These are phyloP conservation scores for Peronospora tabacina DNA, from an alignment of 352 stramenopile genomes.

Conservation along the genomic window DNA sequence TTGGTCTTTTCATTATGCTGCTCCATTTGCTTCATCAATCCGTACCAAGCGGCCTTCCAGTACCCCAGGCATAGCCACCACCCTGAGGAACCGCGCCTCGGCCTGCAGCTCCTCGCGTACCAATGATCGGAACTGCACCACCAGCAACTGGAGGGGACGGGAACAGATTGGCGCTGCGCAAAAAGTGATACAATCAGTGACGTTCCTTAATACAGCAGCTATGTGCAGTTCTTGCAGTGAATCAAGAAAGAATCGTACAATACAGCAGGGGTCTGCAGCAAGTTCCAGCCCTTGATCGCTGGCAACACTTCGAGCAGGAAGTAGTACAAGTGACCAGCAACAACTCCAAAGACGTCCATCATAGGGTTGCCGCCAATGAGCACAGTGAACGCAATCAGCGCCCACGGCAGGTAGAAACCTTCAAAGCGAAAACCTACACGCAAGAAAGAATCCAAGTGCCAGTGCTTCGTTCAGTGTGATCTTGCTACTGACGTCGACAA, in stretches of 20 bases:
- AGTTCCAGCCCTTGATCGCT: slow-evolving; percentile 74
- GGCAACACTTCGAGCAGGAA: slow-evolving; percentile 85
- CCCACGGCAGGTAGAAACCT: slow-evolving; percentile 84
- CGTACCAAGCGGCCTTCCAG: slow-evolving; percentile 44
- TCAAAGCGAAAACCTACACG: slow-evolving; percentile 75
- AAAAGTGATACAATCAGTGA: not conserved
- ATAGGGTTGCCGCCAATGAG: slow-evolving; percentile 82
- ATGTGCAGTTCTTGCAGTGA: not conserved
- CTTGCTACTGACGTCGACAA: not conserved
- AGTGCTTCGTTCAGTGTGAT: not conserved
- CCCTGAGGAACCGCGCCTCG: slow-evolving; percentile 28
- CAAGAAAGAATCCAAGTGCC: slow-evolving; percentile 1
- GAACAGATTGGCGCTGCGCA: slow-evolving; percentile 48
- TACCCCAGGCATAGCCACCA: slow-evolving; percentile 64
- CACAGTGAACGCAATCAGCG: slow-evolving; percentile 84
- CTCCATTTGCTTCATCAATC: slow-evolving; percentile 10
- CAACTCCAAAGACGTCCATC: slow-evolving; percentile 79
- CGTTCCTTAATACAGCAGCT: slow-evolving; percentile 2
- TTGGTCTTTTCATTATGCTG: not conserved
- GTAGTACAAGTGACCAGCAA: slow-evolving; percentile 87
- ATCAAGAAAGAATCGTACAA: slow-evolving; percentile 40
- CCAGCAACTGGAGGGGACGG: slow-evolving; percentile 44
- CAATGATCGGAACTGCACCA: slow-evolving; percentile 47
- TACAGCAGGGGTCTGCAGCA: slow-evolving; percentile 72
- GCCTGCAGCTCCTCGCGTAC: slow-evolving; percentile 34